Percentiles rank a stretch among this genome's conserved stretches.
Evolutionary conservation across 1,139 yeast genomes (phyloP).

Genomic region (Arxiozyma bovina): DNA sequence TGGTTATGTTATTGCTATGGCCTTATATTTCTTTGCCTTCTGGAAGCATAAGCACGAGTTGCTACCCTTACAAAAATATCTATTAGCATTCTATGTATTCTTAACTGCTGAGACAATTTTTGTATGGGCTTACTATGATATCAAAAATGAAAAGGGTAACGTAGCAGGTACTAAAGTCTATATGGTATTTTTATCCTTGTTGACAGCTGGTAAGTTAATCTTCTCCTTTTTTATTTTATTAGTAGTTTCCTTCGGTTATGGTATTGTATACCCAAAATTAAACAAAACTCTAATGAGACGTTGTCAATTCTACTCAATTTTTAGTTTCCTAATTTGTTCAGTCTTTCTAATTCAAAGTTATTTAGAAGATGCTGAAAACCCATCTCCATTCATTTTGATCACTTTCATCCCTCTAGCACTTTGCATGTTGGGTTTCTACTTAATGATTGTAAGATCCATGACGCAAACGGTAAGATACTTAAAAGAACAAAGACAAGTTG

Average conservation of each 20-base stretch:
- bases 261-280: conserved; percentile 81
- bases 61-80: conserved; percentile 81
- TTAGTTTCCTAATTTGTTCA: conserved; percentile 62
- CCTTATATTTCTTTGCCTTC: conserved; percentile 77
- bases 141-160: conserved; percentile 55
- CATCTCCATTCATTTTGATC: conserved; percentile 34
- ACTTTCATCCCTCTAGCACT: conserved; percentile 61
- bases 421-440: conserved; percentile 64
- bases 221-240: conserved; percentile 81
- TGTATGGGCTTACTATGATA: conserved; percentile 87
- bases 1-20: conserved; percentile 71
- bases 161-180: conserved; percentile 63
- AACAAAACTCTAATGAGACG: conserved; percentile 68
- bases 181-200: conserved; percentile 64
- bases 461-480: conserved; percentile 65
- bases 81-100: conserved; percentile 76
- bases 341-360: conserved; percentile 65
- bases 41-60: conserved; percentile 81
- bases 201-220: conserved; percentile 75
- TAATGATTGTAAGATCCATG: conserved; percentile 64
- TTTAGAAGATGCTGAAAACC: conserved; percentile 40
- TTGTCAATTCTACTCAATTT: conserved; percentile 67
- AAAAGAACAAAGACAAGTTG: conserved; percentile 80
- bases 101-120: conserved; percentile 78
- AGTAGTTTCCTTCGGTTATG: conserved; percentile 85